Base-by-base conservation (phyloP, 257 asterid genomes). In the Lantana camara region DNA sequence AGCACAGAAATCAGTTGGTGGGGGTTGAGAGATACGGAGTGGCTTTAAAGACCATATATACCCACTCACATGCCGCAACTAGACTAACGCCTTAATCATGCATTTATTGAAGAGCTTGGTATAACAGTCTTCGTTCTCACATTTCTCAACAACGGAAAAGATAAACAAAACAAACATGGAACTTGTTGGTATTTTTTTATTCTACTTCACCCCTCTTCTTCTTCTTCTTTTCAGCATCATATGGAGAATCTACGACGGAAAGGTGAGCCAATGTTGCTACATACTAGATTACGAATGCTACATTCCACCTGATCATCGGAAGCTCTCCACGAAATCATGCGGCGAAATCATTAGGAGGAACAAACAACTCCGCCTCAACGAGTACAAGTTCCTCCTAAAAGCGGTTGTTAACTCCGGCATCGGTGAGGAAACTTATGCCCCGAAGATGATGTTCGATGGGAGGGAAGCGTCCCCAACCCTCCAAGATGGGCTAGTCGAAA, bases 381-480 rank as follows among this genome's bases (percentile, higher is more conserved):
- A 93, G 69, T 84, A 85, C 84, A 75, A 84, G 67, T 93, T 93
- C 73, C 78, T 90, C 46, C 49, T 90, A 40, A 90, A 83, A 54
- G 89, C 97, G 66, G 76, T 84, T 11, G 97, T 93, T 5, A 82
- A 87, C 55, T 93, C 99, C 0, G 99, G 99, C 67, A 82, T 93
- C 23, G 97, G 99, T 5, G 99, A 93, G 66, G 92, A 93, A 23
- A 93, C 99, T 2, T 89, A 91, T 34, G 99, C 81, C 14, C 97
- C 99, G 17, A 66, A 49, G 51, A 79, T 85, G 91, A 84, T 90
- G 3, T 68, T 90, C 49, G 69, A 80, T 0, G 83, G 84, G 0
- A 80, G 97, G 0, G 99, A 90, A 64, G 35, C 71, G 3, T 62
- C 72, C 21, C 79, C 98, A 1, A 63, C 84, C 0, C 68, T 76